Evolutionary conservation across 2,329 filamentous ascomycete species (phyloP).

Genomic region (Colletotrichum costaricense): DNA sequence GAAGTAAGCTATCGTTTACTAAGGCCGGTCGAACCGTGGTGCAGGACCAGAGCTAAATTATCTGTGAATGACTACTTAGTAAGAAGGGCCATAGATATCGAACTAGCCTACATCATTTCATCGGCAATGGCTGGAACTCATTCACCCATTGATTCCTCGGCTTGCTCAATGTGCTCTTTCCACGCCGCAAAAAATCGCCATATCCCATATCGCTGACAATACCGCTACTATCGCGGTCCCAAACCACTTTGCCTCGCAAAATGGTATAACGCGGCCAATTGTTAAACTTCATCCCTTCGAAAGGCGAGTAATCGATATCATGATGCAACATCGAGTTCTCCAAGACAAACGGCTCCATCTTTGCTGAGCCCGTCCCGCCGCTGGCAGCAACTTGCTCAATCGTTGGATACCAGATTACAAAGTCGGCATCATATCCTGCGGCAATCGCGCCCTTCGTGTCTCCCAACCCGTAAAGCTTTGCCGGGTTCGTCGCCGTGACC

Average conservation of each 20-base stretch:
- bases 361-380: slow-evolving; percentile 41
- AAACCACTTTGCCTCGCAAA: slow-evolving; percentile 67
- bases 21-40: too few species aligned
- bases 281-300: slow-evolving; percentile 64
- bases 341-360: slow-evolving; percentile 49
- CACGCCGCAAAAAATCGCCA: slow-evolving; percentile 61
- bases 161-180: slow-evolving; percentile 37
- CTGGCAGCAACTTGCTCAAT: not conserved
- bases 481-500: slow-evolving; percentile 64
- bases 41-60: too few species aligned
- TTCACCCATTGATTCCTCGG: slow-evolving; percentile 37
- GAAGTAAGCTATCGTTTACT: too few species aligned
- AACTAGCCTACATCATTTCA: too few species aligned
- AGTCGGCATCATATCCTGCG: slow-evolving; percentile 66
- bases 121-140: slow-evolving; percentile 18
- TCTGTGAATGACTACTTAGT: too few species aligned
- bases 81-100: too few species aligned
- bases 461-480: slow-evolving; percentile 68
- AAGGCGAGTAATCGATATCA: slow-evolving; percentile 72
- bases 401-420: slow-evolving; percentile 67
- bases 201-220: slow-evolving; percentile 59
- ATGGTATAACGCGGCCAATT: slow-evolving; percentile 74
- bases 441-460: slow-evolving; percentile 61
- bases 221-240: slow-evolving; percentile 65
- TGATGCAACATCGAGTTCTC: slow-evolving; percentile 68